Base-by-base conservation (phyloP, 495 filamentous ascomycete genomes). In the Hypomontagnella submonticulosa region DNA sequence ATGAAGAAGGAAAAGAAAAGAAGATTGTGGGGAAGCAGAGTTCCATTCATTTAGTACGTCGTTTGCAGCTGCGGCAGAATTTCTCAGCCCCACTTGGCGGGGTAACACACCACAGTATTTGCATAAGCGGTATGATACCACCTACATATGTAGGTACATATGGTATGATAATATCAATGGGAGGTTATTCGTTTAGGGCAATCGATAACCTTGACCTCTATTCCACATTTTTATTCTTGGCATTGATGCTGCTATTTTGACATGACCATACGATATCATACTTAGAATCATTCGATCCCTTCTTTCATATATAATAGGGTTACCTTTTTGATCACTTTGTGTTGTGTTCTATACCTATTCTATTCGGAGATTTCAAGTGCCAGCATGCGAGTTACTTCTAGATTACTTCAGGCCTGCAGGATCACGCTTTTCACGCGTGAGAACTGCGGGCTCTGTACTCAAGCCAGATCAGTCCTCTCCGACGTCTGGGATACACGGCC, bases 401-500 rank as follows among this genome's bases (percentile, higher is more conserved):
- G 76, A 38, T 77, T 89, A 1, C 73, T 84, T 52, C 84, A 88
- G 51, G 83, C 83, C 6, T 86, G 84, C 66, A 85, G 89, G 34
- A 82, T 97, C 61, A 96, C 92, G 0, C 80, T 97, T 6, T 97
- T 97, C 76, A 94, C 90, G 0, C 87, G 93, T 11, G 76, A 84
- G 16, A 87, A 88, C 66, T 97, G 93, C 75, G 88, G 87, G 2
- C 82, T 97, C 0, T 97, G 93, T 73, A 84, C 86, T 27, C 86
- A 87, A 58, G 93, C 92, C 16, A 92, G 90, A 74, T 74, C 80
- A 9, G 87, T 89, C 4, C 79, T 97, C n/a, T 83, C 84, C 1
- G 79, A 88, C 30, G 84, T 93, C 5, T 87, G 88, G 78, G 87
- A 90, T 56, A 80, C 80, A 11, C 80, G 85, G 36, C 86, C 85